Conservation (phyloP, 192 early-diverging fungal species). For the Paraglomus occultum region DNA sequence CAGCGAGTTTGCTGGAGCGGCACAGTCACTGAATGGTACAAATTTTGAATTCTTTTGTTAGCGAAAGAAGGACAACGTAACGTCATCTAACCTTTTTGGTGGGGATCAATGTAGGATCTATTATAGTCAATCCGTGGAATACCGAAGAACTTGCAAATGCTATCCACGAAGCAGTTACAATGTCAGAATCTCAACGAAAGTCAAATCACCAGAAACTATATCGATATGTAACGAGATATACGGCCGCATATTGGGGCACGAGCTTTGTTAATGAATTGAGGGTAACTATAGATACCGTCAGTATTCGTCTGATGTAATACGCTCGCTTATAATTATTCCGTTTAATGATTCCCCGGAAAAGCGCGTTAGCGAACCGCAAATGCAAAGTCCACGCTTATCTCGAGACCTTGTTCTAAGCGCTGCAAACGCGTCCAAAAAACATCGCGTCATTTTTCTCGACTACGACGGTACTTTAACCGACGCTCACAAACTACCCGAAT, state of each 20-base stretch:
- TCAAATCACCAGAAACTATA: slow-evolving; percentile 88
- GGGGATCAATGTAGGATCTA: slow-evolving; percentile 68
- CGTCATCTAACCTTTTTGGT: not conserved
- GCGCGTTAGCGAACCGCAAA: slow-evolving; percentile 56
- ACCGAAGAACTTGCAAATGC: slow-evolving; percentile 91
- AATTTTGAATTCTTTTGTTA: not conserved
- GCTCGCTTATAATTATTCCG: not conserved
- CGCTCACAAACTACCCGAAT: slow-evolving; percentile 86
- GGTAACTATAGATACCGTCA: slow-evolving; percentile 49
- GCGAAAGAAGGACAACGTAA: not conserved
- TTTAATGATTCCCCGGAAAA: slow-evolving; percentile 5
- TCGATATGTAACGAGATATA: slow-evolving; percentile 95
- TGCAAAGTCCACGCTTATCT: slow-evolving; percentile 59
- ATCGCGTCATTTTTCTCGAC: slow-evolving; percentile 87
- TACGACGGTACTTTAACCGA: slow-evolving; percentile 96
- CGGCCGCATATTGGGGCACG: slow-evolving; percentile 95
- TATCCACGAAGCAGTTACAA: slow-evolving; percentile 88
- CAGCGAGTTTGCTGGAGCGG: slow-evolving; percentile 98
- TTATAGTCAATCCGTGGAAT: slow-evolving; percentile 99
- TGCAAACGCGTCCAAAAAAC: slow-evolving; percentile 57
- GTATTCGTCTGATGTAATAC: slow-evolving; percentile 29
- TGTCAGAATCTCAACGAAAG: slow-evolving; percentile 79
- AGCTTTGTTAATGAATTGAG: slow-evolving; percentile 91
- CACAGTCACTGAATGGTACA: slow-evolving; percentile 92
- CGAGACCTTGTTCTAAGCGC: slow-evolving; percentile 49